phyloP scores from a whole-genome alignment of 495 filamentous ascomycete species.

The Aspergillus funiculosus region DNA sequence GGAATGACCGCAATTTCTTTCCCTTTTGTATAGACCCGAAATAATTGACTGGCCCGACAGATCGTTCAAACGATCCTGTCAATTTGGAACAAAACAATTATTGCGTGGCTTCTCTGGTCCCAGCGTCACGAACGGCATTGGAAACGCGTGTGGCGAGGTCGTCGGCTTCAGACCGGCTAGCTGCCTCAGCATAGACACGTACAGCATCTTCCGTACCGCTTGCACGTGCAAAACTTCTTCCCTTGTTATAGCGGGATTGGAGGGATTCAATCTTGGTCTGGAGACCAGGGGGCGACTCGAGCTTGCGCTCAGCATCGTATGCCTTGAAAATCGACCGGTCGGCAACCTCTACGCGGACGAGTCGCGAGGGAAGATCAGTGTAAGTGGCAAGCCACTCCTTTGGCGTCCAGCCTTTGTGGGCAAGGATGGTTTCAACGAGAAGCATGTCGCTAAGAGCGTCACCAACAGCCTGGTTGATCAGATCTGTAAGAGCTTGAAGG shows the following conservation, averaged over 20 bases:
- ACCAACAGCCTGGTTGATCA: slow-evolving; percentile 97
- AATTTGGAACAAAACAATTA: slow-evolving; percentile 6
- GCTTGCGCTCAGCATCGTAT: slow-evolving; percentile 82
- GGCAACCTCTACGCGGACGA: slow-evolving; percentile 82
- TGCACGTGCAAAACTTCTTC: slow-evolving; percentile 83
- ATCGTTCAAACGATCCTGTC: neutral
- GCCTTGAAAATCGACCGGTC: slow-evolving; percentile 85
- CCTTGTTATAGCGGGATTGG: slow-evolving; percentile 86
- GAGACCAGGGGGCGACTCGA: slow-evolving; percentile 70
- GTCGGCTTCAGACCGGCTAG: slow-evolving; percentile 74
- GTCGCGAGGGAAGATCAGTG: slow-evolving; percentile 91
- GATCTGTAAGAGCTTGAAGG: slow-evolving; percentile 70
- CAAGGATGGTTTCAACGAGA: slow-evolving; percentile 91
- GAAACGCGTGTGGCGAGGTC: slow-evolving; percentile 80
- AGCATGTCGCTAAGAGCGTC: slow-evolving; percentile 94
- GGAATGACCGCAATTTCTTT: neutral
- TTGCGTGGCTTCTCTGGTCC: slow-evolving; percentile 24
- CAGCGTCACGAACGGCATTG: slow-evolving; percentile 55
- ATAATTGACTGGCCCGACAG: neutral
- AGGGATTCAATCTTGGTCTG: slow-evolving; percentile 80
- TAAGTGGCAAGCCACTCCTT: slow-evolving; percentile 92
- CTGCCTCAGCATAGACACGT: slow-evolving; percentile 94
- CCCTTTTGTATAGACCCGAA: slow-evolving; percentile 1
- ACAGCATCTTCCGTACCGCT: slow-evolving; percentile 96
- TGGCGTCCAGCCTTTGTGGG: slow-evolving; percentile 87